Conservation (phyloP, 2,329 filamentous ascomycete species). For the Pyricularia sp. region DNA sequence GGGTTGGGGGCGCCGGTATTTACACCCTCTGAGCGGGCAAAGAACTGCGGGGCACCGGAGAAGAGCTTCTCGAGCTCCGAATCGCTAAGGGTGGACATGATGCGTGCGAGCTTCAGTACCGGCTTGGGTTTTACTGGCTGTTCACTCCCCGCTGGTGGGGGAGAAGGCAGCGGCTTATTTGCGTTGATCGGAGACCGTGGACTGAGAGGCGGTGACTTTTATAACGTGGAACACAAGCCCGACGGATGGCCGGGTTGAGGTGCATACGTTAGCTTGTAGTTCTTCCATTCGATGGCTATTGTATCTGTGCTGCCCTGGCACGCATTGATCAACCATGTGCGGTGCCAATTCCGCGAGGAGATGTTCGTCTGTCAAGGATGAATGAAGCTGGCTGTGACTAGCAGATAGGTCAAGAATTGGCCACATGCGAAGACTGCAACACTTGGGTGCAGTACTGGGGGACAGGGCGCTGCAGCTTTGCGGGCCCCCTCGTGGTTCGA, state of each 20-base stretch:
- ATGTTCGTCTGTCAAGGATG: not conserved
- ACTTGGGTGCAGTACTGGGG: not conserved
- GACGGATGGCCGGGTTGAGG: not conserved
- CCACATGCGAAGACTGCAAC: not conserved
- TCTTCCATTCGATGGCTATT: not conserved
- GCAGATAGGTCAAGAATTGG: not conserved
- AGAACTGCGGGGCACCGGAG: constrained; percentile 67
- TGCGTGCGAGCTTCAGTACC: constrained; percentile 42
- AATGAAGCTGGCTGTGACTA: not conserved
- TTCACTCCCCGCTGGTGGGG: constrained; percentile 34
- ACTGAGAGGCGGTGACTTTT: constrained; percentile 6
- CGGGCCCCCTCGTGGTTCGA: not conserved
- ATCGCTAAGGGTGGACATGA: constrained; percentile 50
- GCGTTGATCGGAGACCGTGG: constrained; percentile 32
- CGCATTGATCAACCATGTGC: not conserved
- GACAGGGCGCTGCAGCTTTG: not conserved
- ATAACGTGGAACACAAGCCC: not conserved
- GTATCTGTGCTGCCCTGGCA: not conserved
- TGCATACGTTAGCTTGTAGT: constrained; percentile 7
- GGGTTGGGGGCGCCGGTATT: constrained; percentile 51
- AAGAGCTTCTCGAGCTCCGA: constrained; percentile 60
- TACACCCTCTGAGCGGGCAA: constrained; percentile 50
- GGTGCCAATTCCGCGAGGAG: not conserved
- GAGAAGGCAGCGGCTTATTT: constrained; percentile 49
- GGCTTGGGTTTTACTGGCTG: constrained; percentile 30